Base-by-base conservation (phyloP, 192 early-diverging fungal species). In the Geranomyces variabilis region DNA sequence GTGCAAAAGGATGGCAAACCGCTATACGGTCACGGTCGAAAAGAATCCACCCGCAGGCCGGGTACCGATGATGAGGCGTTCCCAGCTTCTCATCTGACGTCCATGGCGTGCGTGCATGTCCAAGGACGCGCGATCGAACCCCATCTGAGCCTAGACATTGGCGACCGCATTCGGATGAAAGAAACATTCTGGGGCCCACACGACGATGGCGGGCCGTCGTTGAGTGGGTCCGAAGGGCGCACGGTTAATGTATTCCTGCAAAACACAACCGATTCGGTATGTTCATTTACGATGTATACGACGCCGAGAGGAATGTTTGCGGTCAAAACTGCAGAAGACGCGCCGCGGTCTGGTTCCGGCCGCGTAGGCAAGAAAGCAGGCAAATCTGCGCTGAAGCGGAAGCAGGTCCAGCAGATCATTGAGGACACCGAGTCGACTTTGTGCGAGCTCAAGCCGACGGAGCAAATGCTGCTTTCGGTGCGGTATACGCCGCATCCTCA, bases 261-360 rank as follows among this genome's bases (percentile, higher is more conserved):
- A 21, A 82, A 82, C 70, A 56, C 62, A 24, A 71, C 71, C 0
- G 81, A 82, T 67, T 71, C 77, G 0, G 67, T 75, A 0, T 77
- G 75, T 64, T 59, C 69, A 19, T 82, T 82, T 45, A 66, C 63
- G 21, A 63, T 82, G 22, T 33, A 59, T 22, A 47, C 67, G n/a
- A 47, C 36, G 26, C 76, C 51, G 13, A 29, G 56, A 22, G 14
- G 24, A 44, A 19, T 56, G 64, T 72, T 64, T 67, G 66, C 68
- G 30, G 70, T 72, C 17, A 55, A 47, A 48, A 15, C 28, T 14
- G 66, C 66, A 4, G 64, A 60, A 3, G 58, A 60, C 21, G 26
- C 36, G 36, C 36, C 36, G 36, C 36, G 36, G 10, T 41, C 36
- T 7, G 36, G 36, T 7, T 41, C 36, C 36, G 36, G 36, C 10